phyloP scores from a whole-genome alignment of 352 stramenopile species.

The Pythium biforme region DNA sequence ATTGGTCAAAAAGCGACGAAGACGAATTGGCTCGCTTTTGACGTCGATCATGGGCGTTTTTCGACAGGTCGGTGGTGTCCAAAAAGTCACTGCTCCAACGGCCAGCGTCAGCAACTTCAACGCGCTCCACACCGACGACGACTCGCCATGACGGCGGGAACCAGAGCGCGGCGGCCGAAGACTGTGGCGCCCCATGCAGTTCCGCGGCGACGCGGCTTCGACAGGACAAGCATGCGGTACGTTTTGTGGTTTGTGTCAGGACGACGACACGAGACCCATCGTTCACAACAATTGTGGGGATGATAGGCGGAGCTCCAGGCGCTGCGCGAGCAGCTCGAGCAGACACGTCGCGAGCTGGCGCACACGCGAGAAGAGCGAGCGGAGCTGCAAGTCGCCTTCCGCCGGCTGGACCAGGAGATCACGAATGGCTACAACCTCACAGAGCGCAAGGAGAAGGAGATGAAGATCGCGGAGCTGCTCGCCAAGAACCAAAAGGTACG shows the following conservation, averaged over 20 bases:
- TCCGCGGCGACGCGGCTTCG: background rate
- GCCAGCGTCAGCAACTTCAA: conserved; percentile 13
- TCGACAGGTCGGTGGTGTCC: conserved; percentile 8
- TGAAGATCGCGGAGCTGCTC: conserved; percentile 55
- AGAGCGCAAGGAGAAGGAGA: conserved; percentile 63
- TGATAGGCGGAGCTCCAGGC: conserved; percentile 29
- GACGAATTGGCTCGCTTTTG: no score
- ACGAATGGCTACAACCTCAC: conserved; percentile 49
- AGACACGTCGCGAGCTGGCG: conserved; percentile 33
- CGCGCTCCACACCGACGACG: background rate
- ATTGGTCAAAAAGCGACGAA: conserved; percentile 1
- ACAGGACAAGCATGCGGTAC: background rate
- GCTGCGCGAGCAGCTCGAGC: conserved; percentile 28
- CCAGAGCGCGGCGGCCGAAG: background rate
- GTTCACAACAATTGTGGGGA: background rate
- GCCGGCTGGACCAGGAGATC: conserved; percentile 52
- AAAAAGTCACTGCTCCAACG: conserved; percentile 4
- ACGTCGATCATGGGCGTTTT: conserved; percentile 5
- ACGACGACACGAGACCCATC: no score
- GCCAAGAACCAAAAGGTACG: conserved; percentile 59
- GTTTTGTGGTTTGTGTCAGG: background rate
- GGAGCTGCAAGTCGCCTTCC: conserved; percentile 44
- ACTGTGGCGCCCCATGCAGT: background rate
- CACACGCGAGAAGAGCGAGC: conserved; percentile 40
- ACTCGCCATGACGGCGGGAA: conserved; percentile 2